phyloP scores from a whole-genome alignment of 768 basidiomycete genomes.

The Myochromella boudieri region DNA sequence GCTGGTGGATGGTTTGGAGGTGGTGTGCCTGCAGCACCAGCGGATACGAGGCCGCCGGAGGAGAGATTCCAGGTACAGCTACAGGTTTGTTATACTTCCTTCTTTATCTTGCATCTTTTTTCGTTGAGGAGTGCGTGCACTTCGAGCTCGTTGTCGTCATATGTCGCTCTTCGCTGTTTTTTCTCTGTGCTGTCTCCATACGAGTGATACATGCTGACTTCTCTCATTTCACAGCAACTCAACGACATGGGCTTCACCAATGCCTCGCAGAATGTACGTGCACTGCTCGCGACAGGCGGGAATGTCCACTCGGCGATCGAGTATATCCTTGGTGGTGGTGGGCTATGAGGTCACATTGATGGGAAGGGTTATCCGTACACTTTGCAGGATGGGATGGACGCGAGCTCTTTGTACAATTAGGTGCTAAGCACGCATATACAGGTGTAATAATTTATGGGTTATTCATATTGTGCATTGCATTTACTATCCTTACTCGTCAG shows the following conservation, averaged over 20 bases:
- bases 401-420: no score
- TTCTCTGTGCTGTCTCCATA: background rate
- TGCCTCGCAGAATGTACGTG: slow-evolving; percentile 86
- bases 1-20: no score
- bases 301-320: slow-evolving; percentile 92
- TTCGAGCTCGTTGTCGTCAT: no score
- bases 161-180: background rate
- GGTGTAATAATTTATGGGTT: no score
- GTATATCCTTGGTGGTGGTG: slow-evolving; percentile 84
- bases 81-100: slow-evolving; percentile 46
- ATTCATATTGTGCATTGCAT: no score
- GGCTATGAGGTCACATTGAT: no score
- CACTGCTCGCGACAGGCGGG: slow-evolving; percentile 88
- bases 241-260: slow-evolving; percentile 95
- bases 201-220: background rate
- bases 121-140: no score
- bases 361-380: no score
- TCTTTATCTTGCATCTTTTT: background rate
- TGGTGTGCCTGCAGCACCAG: slow-evolving; percentile 49
- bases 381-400: no score
- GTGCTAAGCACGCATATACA: no score
- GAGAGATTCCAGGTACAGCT: slow-evolving; percentile 90
- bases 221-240: slow-evolving; percentile 60
- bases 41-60: slow-evolving; percentile 78
- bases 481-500: no score